phyloP scores from a whole-genome alignment of 805 yeast genomes.

The Helenozyma rhizophorensis region DNA sequence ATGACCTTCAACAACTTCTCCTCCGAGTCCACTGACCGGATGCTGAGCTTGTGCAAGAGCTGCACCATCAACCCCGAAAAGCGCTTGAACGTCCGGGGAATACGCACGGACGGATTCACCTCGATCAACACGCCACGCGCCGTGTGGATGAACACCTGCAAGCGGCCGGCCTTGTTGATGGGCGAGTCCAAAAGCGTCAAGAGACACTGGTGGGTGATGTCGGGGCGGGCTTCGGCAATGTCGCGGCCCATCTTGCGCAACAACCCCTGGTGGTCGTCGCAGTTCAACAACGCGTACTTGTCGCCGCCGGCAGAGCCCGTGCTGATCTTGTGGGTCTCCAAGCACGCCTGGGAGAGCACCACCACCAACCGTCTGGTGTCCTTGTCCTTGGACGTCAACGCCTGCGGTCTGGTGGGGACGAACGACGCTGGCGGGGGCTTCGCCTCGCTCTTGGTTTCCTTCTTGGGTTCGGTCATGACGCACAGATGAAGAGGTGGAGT shows the following conservation, averaged over 20 bases:
- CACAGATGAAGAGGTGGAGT: neutral
- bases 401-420: slow-evolving; percentile 83
- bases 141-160: slow-evolving; percentile 95
- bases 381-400: slow-evolving; percentile 81
- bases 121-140: slow-evolving; percentile 92
- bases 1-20: slow-evolving; percentile 91
- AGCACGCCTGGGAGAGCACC: slow-evolving; percentile 92
- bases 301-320: slow-evolving; percentile 74
- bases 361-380: slow-evolving; percentile 83
- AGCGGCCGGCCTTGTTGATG: slow-evolving; percentile 92
- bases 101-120: slow-evolving; percentile 93
- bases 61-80: slow-evolving; percentile 98
- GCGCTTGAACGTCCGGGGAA: slow-evolving; percentile 97
- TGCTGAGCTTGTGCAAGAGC: slow-evolving; percentile 83
- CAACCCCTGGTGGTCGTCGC: slow-evolving; percentile 97
- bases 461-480: slow-evolving; percentile 3
- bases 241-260: slow-evolving; percentile 95
- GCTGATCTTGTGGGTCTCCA: slow-evolving; percentile 89
- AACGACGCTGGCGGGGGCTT: slow-evolving; percentile 50
- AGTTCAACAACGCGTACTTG: slow-evolving; percentile 87
- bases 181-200: slow-evolving; percentile 95
- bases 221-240: slow-evolving; percentile 98
- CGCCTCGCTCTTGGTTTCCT: neutral
- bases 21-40: slow-evolving; percentile 91
- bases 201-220: slow-evolving; percentile 96